These are phyloP conservation scores for Dianthus caryophyllus DNA, from an alignment of 148 eudicot genomes.

Conservation along the genomic window DNA sequence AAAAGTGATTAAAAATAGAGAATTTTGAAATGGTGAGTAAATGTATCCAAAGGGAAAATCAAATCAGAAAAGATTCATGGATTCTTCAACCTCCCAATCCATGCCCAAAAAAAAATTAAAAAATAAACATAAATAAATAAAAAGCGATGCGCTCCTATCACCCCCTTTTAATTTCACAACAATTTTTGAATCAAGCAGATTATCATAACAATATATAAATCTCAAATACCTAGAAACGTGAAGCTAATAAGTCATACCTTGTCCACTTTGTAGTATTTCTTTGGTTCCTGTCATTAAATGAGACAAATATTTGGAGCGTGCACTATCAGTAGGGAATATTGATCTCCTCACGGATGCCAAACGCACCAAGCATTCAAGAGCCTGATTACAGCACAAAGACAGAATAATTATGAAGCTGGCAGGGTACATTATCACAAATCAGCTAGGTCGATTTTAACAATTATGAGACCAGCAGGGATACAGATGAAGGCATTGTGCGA, in stretches of 20 bases:
- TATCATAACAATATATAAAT: not conserved
- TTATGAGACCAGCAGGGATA: not conserved
- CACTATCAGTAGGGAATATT: constrained; percentile 56
- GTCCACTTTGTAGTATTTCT: constrained; percentile 69
- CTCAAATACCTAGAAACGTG: not conserved
- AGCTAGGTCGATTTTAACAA: not conserved
- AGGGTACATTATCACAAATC: not conserved
- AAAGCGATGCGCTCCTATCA: no score
- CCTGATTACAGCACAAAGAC: constrained; percentile 29
- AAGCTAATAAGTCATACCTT: constrained; percentile 39
- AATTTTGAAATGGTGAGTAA: no score
- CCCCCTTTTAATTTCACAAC: no score
- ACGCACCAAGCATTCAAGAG: constrained; percentile 84
- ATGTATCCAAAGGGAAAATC: no score
- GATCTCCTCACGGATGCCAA: constrained; percentile 86
- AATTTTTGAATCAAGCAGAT: not conserved
- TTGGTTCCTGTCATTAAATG: constrained; percentile 83
- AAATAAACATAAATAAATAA: no score
- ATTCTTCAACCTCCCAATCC: no score
- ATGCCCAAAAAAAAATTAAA: no score
- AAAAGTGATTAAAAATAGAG: no score
- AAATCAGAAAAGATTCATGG: no score
- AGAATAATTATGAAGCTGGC: not conserved
- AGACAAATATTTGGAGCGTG: constrained; percentile 66
- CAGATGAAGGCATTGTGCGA: no score